Evolutionary conservation across 371 early-diverging fungal species (phyloP).

Genomic region (Fennellomyces sp.): DNA sequence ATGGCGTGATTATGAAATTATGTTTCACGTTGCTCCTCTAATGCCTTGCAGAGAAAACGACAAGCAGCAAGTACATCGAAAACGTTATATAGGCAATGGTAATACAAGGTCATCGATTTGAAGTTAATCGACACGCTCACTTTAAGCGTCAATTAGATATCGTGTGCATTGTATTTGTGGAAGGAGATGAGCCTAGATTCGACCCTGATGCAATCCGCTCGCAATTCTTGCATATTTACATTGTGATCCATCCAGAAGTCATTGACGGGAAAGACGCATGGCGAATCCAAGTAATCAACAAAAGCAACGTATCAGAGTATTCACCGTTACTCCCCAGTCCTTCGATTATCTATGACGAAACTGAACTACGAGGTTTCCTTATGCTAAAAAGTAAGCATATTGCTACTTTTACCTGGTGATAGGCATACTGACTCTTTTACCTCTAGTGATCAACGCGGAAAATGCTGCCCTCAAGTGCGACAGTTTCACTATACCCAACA

Average conservation of each 20-base stretch:
- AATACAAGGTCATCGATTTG: too few relatives aligned
- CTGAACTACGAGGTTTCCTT: constrained; percentile 59
- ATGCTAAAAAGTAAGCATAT: constrained; percentile 59
- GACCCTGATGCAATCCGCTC: constrained; percentile 65
- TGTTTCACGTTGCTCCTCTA: constrained; percentile 86
- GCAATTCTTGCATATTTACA: constrained; percentile 77
- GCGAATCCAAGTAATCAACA: constrained; percentile 55
- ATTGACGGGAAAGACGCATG: constrained; percentile 31
- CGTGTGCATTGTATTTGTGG: constrained; percentile 74
- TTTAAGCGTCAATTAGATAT: constrained; percentile 53
- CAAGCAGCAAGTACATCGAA: constrained; percentile 80
- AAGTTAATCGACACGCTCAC: not conserved
- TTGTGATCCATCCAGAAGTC: constrained; percentile 53
- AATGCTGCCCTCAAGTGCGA: constrained; percentile 72
- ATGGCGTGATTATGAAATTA: constrained; percentile 83
- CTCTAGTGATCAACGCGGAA: constrained; percentile 72
- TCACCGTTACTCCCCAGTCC: constrained; percentile 70
- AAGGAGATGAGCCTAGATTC: constrained; percentile 52
- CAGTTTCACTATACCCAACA: constrained; percentile 54
- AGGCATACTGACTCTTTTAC: too few relatives aligned
- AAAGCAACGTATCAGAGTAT: constrained; percentile 64
- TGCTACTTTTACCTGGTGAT: too few relatives aligned
- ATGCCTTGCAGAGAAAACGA: constrained; percentile 74
- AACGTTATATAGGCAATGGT: constrained; percentile 87
- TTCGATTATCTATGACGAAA: constrained; percentile 53